Evolutionary conservation across 805 yeast species (phyloP).

Genomic region (Wickerhamomyces strasburgensis): DNA sequence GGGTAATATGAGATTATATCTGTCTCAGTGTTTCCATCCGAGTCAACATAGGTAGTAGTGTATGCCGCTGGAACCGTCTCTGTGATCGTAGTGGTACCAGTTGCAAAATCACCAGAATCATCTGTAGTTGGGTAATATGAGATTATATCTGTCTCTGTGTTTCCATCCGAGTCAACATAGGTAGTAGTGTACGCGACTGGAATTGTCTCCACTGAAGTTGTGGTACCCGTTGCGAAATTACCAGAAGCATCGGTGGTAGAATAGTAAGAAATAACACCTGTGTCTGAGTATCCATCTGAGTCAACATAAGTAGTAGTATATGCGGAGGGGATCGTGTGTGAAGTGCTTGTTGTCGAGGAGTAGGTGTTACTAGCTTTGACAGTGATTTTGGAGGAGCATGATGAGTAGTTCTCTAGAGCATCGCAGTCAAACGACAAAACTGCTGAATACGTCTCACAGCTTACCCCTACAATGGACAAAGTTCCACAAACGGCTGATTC

Average conservation of each 20-base stretch:
- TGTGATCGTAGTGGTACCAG: slow-evolving; percentile 3
- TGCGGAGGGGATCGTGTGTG: too few relatives aligned
- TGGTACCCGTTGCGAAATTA: slow-evolving; percentile 1
- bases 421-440: slow-evolving; percentile 11
- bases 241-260: slow-evolving; percentile 6
- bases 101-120: not conserved
- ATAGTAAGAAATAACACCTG: slow-evolving; percentile 6
- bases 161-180: not conserved
- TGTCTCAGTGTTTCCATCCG: not conserved
- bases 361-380: too few relatives aligned
- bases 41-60: slow-evolving; percentile 3
- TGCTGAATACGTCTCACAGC: slow-evolving; percentile 6
- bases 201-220: not conserved
- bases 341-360: too few relatives aligned
- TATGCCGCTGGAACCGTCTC: too few relatives aligned
- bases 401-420: slow-evolving; percentile 1
- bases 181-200: slow-evolving; percentile 1
- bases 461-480: slow-evolving; percentile 1
- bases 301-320: slow-evolving; percentile 4
- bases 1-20: too few relatives aligned
- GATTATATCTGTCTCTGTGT: not conserved
- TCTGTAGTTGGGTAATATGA: not conserved
- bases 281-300: not conserved
- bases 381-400: slow-evolving; percentile 1
- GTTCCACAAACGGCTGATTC: slow-evolving; percentile 7